Evolutionary conservation across 306 rosid species (phyloP).

Genomic region (Sophora flavescens): DNA sequence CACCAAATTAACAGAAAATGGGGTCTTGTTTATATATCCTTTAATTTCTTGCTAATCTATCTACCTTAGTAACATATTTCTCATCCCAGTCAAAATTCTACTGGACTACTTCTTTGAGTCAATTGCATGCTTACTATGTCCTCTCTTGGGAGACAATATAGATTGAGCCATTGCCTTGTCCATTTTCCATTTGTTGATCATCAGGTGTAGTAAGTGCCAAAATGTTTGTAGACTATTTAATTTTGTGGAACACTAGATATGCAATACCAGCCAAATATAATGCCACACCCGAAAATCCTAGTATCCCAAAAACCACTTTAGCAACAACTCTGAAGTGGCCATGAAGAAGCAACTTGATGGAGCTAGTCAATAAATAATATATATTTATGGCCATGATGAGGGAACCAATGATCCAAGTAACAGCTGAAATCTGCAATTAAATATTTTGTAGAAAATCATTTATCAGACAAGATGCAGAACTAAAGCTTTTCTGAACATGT

Average conservation of each 20-base stretch:
- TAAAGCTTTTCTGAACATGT: no score
- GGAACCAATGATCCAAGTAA: no score
- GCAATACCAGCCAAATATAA: conserved; percentile 72
- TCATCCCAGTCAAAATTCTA: conserved; percentile 54
- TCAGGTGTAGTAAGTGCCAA: conserved; percentile 58
- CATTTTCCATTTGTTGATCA: conserved; percentile 16
- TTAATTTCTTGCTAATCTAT: conserved; percentile 1
- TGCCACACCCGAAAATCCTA: conserved; percentile 54
- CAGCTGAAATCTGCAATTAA: no score
- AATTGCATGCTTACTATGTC: conserved; percentile 81
- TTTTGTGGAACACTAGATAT: conserved; percentile 69
- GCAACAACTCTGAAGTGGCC: conserved; percentile 48
- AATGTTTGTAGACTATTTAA: conserved; percentile 53
- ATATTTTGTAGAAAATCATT: no score
- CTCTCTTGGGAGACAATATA: conserved; percentile 58
- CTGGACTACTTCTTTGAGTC: conserved; percentile 54
- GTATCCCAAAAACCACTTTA: conserved; percentile 63
- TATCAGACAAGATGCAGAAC: no score
- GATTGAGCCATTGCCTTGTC: conserved; percentile 40
- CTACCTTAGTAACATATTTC: background rate
- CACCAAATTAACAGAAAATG: conserved; percentile 25
- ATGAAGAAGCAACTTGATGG: conserved; percentile 69
- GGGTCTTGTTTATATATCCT: conserved; percentile 1
- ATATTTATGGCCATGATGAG: conserved; percentile 66
- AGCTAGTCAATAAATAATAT: conserved; percentile 58